Percentiles rank a stretch among this genome's conserved stretches.
These are phyloP conservation scores for Tetradesmus lagerheimii DNA, from an alignment of 139 green algal genomes.

Conservation along the genomic window DNA sequence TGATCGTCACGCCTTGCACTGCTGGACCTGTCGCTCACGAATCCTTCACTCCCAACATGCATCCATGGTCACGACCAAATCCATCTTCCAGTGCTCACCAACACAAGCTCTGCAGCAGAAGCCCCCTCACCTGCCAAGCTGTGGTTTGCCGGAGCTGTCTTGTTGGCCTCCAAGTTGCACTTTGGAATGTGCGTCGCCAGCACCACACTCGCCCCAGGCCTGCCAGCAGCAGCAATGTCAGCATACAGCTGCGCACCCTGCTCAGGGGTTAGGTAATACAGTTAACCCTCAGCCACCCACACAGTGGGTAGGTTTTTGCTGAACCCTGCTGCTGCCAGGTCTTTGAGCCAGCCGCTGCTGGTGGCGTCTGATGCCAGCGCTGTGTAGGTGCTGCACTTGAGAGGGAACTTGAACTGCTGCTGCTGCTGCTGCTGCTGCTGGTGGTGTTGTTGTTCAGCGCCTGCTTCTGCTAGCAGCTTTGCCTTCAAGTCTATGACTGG, in stretches of 20 bases:
- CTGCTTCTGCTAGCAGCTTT: slow-evolving; percentile 19
- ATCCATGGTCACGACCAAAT: no score
- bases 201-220: neutral
- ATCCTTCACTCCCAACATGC: no score
- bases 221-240: neutral
- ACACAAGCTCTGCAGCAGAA: no score
- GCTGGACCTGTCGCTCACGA: no score
- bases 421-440: slow-evolving; percentile 5
- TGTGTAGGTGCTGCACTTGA: neutral
- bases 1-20: no score
- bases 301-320: slow-evolving; percentile 42
- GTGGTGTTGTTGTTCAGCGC: slow-evolving; percentile 3
- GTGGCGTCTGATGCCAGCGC: slow-evolving; percentile 31
- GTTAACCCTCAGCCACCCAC: slow-evolving; percentile 68
- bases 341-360: slow-evolving; percentile 11
- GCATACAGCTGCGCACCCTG: slow-evolving; percentile 6
- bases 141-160: neutral
- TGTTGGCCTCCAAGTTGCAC: neutral
- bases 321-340: slow-evolving; percentile 44
- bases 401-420: neutral
- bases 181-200: neutral
- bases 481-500: slow-evolving; percentile 68
- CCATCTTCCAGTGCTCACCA: no score
- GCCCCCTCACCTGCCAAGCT: neutral
- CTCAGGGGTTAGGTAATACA: slow-evolving; percentile 66